A percentile compares a stretch with the other conserved stretches of the same genome.
phyloP scores from a whole-genome alignment of 2,329 filamentous ascomycete genomes.

The Neofusicoccum sp. region DNA sequence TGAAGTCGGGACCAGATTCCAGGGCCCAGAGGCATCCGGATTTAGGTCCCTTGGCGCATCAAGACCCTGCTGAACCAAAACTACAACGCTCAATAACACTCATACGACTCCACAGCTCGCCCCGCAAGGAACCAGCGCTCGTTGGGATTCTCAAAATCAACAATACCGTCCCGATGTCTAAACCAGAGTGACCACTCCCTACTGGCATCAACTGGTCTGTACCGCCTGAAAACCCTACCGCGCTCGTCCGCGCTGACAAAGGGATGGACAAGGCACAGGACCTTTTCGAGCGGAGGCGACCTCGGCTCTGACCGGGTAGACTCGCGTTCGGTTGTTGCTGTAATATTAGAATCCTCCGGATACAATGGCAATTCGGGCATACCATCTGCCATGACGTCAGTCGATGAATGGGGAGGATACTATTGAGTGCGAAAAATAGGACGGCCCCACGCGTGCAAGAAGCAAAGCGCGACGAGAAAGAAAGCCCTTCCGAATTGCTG shows the following conservation, averaged over 20 bases:
- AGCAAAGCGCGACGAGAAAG: no score
- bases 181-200: slow-evolving; percentile 32
- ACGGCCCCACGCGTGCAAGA: no score
- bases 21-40: no score
- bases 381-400: neutral
- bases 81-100: slow-evolving; percentile 29
- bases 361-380: neutral
- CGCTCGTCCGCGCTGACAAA: slow-evolving; percentile 26
- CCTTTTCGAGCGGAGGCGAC: neutral
- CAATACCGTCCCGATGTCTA: slow-evolving; percentile 33
- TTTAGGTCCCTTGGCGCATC: no score
- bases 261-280: slow-evolving; percentile 9
- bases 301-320: neutral
- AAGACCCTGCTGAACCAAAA: no score
- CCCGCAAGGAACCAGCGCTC: slow-evolving; percentile 37
- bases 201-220: slow-evolving; percentile 8
- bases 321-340: neutral
- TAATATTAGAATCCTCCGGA: neutral
- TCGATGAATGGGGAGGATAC: no score
- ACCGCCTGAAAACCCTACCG: slow-evolving; percentile 6
- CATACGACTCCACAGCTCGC: slow-evolving; percentile 38
- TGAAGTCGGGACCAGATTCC: no score
- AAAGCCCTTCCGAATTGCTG: no score
- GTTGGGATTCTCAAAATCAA: slow-evolving; percentile 32
- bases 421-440: no score